These are phyloP conservation scores for Macrocystidia cucumis DNA, from an alignment of 1,284 basidiomycete genomes.

Conservation along the genomic window DNA sequence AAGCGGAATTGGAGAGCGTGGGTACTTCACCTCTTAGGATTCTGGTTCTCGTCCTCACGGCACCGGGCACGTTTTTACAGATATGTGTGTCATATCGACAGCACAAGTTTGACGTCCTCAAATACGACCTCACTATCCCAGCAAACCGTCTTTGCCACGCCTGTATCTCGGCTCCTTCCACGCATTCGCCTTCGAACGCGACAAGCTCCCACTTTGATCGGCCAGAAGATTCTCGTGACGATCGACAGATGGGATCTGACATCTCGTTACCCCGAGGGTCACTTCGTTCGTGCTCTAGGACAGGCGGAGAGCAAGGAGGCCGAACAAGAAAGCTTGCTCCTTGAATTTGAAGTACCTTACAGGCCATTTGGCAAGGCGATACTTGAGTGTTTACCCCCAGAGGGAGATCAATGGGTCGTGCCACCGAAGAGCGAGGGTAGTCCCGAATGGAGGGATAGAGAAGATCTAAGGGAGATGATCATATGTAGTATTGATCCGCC, in stretches of 20 bases:
- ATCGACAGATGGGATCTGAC: constrained; percentile 89
- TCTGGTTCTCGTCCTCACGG: not conserved
- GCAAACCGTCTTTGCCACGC: constrained; percentile 93
- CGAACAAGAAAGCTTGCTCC: constrained; percentile 89
- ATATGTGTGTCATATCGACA: constrained; percentile 96
- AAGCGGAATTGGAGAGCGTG: constrained; percentile 95
- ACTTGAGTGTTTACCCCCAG: constrained; percentile 81
- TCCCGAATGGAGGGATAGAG: constrained; percentile 72
- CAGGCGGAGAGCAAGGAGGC: constrained; percentile 92
- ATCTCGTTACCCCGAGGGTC: constrained; percentile 94
- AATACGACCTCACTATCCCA: constrained; percentile 77
- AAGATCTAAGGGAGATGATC: constrained; percentile 82
- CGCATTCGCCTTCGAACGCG: constrained; percentile 93
- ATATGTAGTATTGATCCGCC: constrained; percentile 98
- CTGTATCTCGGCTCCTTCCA: constrained; percentile 87
- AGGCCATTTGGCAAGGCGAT: constrained; percentile 95
- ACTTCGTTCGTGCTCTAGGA: constrained; percentile 92
- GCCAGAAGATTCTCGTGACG: constrained; percentile 94
- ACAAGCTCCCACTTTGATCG: constrained; percentile 83
- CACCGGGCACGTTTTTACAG: constrained; percentile 24
- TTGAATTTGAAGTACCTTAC: constrained; percentile 97
- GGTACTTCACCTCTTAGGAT: constrained; percentile 19
- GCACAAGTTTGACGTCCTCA: constrained; percentile 76
- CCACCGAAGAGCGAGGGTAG: constrained; percentile 60
- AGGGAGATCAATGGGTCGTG: constrained; percentile 93